These are phyloP conservation scores for Phellopilus nigrolimitatus DNA, from an alignment of 1,284 basidiomycete species.

Conservation along the genomic window DNA sequence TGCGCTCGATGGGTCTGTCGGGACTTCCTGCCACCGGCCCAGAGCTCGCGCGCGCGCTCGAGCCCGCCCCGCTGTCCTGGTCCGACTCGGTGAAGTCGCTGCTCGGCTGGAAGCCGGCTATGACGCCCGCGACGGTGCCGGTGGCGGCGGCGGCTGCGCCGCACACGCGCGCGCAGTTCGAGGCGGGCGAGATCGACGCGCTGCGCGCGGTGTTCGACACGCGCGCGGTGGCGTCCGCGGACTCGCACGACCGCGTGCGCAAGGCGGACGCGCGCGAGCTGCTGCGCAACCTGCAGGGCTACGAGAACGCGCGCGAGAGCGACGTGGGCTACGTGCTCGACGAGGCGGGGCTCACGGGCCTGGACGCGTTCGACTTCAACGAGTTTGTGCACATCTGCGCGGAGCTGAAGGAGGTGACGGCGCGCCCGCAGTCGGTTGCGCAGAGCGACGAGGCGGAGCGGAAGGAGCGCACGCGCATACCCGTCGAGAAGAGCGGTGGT, in stretches of 20 bases:
- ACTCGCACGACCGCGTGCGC: conserved; percentile 30
- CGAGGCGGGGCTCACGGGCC: conserved; percentile 64
- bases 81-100: conserved; percentile 18
- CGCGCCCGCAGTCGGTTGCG: conserved; percentile 39
- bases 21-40: conserved; percentile 33
- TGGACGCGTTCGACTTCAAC: conserved; percentile 61
- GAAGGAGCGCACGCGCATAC: conserved; percentile 53
- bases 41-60: conserved; percentile 18
- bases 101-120: conserved; percentile 29
- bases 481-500: conserved; percentile 83
- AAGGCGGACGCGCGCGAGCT: conserved; percentile 38
- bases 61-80: background rate
- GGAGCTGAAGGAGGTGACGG: conserved; percentile 74
- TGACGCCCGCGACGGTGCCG: conserved; percentile 23
- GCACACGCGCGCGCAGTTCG: conserved; percentile 58
- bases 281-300: conserved; percentile 45
- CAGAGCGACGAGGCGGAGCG: conserved; percentile 39
- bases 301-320: conserved; percentile 47
- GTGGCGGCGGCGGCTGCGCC: conserved; percentile 30
- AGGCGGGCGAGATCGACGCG: conserved; percentile 61
- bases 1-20: conserved; percentile 73
- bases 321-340: conserved; percentile 70
- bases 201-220: conserved; percentile 54
- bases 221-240: conserved; percentile 28
- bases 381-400: conserved; percentile 82